phyloP scores from a whole-genome alignment of 768 basidiomycete species.

The Trametes villosa region DNA sequence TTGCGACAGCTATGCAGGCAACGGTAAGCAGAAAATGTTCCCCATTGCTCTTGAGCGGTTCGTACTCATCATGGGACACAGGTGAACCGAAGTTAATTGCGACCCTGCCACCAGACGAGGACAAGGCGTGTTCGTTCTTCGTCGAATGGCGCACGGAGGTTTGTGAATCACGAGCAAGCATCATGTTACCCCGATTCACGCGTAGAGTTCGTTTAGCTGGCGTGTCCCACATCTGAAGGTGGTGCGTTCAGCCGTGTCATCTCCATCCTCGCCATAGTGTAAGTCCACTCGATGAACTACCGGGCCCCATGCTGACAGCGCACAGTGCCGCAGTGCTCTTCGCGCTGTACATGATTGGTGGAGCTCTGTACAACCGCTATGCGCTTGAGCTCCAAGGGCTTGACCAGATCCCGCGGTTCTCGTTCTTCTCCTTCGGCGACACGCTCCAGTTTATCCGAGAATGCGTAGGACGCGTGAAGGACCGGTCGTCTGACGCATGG shows the following conservation, averaged over 20 bases:
- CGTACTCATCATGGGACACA: conserved; percentile 13
- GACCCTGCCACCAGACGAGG: conserved; percentile 70
- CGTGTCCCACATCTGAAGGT: conserved; percentile 70
- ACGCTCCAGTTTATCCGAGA: conserved; percentile 28
- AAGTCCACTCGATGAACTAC: conserved; percentile 35
- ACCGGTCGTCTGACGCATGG: conserved; percentile 28
- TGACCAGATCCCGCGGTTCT: conserved; percentile 74
- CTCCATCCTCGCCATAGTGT: conserved; percentile 63
- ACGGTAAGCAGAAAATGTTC: conserved; percentile 43
- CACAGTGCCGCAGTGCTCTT: conserved; percentile 58
- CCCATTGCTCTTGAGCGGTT: neutral
- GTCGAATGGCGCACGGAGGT: conserved; percentile 88
- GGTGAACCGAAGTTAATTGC: conserved; percentile 62
- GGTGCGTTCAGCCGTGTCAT: conserved; percentile 56
- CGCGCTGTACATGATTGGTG: conserved; percentile 66
- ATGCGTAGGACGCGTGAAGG: conserved; percentile 28
- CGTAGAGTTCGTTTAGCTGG: conserved; percentile 48
- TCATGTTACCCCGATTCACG: neutral
- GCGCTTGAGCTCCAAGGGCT: conserved; percentile 72
- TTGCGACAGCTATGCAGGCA: conserved; percentile 67
- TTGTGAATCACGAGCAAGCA: conserved; percentile 22
- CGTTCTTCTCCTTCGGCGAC: conserved; percentile 37
- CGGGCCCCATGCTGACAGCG: conserved; percentile 4
- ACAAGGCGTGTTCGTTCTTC: conserved; percentile 73
- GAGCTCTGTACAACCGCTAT: conserved; percentile 78